phyloP scores from a whole-genome alignment of 1,284 basidiomycete genomes.

The Bondarzewia mesenterica region DNA sequence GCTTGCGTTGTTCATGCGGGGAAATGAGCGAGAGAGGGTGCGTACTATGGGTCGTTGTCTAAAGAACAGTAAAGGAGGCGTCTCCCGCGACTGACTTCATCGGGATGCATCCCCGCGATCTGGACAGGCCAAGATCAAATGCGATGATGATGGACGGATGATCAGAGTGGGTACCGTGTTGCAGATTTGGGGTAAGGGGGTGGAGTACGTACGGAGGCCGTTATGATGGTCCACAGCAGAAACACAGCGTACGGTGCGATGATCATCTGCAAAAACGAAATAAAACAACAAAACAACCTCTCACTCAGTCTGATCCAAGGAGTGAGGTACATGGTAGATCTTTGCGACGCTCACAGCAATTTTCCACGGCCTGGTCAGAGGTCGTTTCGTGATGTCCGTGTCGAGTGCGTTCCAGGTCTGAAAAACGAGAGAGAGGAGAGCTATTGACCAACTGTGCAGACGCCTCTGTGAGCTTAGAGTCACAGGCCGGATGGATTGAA shows the following conservation, averaged over 20 bases:
- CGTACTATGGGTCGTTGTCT: constrained; percentile 24
- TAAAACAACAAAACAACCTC: too few species aligned
- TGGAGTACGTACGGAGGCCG: constrained; percentile 1
- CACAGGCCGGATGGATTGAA: not conserved
- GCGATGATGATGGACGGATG: not conserved
- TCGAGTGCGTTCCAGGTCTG: not conserved
- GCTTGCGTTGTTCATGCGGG: too few species aligned
- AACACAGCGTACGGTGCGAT: constrained; percentile 6
- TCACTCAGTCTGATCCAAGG: too few species aligned
- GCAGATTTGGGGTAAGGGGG: not conserved
- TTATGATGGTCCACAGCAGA: not conserved
- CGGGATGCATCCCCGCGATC: constrained; percentile 24
- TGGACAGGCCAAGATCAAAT: constrained; percentile 14
- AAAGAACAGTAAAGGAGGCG: constrained; percentile 34
- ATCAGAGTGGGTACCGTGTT: too few species aligned
- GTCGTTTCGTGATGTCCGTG: not conserved
- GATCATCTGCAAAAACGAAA: constrained; percentile 11
- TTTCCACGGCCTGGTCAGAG: not conserved
- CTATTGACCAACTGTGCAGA: constrained; percentile 27
- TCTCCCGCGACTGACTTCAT: constrained; percentile 25
- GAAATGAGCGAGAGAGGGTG: constrained; percentile 4
- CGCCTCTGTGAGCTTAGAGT: not conserved
- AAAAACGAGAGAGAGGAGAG: constrained; percentile 17
- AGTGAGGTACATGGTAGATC: too few species aligned
- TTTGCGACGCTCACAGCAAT: not conserved